Evolutionary conservation across 2,329 filamentous ascomycete species (phyloP).

Genomic region (Dryadomyces quercus-mongolicae): DNA sequence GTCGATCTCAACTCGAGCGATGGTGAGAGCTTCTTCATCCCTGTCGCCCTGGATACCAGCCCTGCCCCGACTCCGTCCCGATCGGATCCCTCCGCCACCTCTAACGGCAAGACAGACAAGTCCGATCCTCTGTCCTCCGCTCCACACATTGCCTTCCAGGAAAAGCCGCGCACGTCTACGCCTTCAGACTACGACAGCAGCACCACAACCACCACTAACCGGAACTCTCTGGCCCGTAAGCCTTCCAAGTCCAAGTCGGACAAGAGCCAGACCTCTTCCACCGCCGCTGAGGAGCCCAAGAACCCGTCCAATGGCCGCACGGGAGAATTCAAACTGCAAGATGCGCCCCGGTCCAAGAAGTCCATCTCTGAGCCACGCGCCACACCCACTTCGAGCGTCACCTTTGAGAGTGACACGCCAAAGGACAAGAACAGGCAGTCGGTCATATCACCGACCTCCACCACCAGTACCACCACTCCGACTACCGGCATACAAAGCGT

Average conservation of each 20-base stretch:
- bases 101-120: conserved; percentile 33
- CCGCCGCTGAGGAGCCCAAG: conserved; percentile 26
- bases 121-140: conserved; percentile 44
- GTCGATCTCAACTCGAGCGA: conserved; percentile 31
- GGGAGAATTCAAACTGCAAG: conserved; percentile 68
- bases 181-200: conserved; percentile 49
- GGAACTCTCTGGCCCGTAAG: conserved; percentile 35
- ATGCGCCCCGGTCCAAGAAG: conserved; percentile 58
- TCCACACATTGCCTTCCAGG: conserved; percentile 87
- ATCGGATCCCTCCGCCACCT: conserved; percentile 34
- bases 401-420: conserved; percentile 24
- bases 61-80: conserved; percentile 42
- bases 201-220: conserved; percentile 22
- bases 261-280: conserved; percentile 19
- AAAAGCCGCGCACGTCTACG: conserved; percentile 54
- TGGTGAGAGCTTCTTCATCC: conserved; percentile 62
- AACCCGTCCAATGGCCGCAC: conserved; percentile 25
- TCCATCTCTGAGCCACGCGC: conserved; percentile 24
- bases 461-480: conserved; percentile 8
- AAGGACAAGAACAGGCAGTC: conserved; percentile 20
- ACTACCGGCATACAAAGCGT: conserved; percentile 20
- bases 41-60: conserved; percentile 61
- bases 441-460: conserved; percentile 10
- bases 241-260: conserved; percentile 30
- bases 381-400: conserved; percentile 29